Evolutionary conservation across 164 flowering plant species (phyloP).

Genomic region (Magnolia changhungtana): DNA sequence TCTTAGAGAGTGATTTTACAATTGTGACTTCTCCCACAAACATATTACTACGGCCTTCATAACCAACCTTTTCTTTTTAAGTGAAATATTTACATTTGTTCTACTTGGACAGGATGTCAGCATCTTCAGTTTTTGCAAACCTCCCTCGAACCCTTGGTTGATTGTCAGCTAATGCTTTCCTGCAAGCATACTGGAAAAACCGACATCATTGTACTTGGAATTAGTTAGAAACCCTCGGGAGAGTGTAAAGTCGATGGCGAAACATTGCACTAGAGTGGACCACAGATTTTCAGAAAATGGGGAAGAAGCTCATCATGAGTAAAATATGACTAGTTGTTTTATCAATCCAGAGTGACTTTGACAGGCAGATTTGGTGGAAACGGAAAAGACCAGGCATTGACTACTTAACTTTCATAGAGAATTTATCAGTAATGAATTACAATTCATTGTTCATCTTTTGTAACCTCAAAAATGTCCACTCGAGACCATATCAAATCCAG

Average conservation of each 20-base stretch:
- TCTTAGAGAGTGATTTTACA: background rate
- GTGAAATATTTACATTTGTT: background rate
- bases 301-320: no score
- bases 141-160: slow-evolving; percentile 97
- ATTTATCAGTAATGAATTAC: no score
- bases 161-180: slow-evolving; percentile 96
- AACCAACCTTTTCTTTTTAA: background rate
- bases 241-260: background rate
- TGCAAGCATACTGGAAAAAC: slow-evolving; percentile 86
- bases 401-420: no score
- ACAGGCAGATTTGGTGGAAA: no score
- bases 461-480: no score
- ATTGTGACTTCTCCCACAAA: background rate
- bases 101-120: slow-evolving; percentile 22
- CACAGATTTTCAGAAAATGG: no score
- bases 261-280: background rate
- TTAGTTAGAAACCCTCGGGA: background rate
- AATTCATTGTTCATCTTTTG: no score
- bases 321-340: no score
- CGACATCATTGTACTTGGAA: background rate
- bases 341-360: no score
- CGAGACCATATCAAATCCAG: no score
- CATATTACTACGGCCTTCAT: background rate
- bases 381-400: no score
- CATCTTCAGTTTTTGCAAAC: slow-evolving; percentile 87